Evolutionary conservation across 1,284 basidiomycete genomes (phyloP), one percentile per base, ranked within the genome.

Genomic region (Veloboletus limbatus): DNA sequence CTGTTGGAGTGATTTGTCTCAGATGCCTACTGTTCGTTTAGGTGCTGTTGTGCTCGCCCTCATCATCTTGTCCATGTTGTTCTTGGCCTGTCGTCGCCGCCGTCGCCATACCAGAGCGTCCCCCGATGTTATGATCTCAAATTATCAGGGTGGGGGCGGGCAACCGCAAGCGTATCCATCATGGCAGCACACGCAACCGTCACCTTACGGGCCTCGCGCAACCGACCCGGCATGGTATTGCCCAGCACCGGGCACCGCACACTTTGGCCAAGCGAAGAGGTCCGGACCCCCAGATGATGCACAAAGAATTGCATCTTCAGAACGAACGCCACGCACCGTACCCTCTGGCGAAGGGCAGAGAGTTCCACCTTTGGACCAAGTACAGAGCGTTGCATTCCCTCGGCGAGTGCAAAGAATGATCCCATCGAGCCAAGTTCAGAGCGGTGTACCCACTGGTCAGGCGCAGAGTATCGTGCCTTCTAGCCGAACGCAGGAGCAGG

Each of bases 51-150:
- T 10, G 14, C 3, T 60, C 8, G 4, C 53, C 17, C 5, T 59
- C 13, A 1, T 60, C 17, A 0, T 64, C 22, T 2, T 58, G 13
- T 24, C 36, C 28, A 8, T 55, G 41, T 4, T 56, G 26, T 17
- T 38, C 18, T 16, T 38, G n/a, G 31, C 16, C 11, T 56, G 55
- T 21, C 55, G 61, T 9, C 50, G 40, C 4, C 47, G 45, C 2
- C 48, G 33, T 18, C 35, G 16, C 5, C 9, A n/a, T n/a, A n/a
- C 40, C 30, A 56, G 22, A 32, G 20, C 30, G 6, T 14, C 25
- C n/a, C 14, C 53, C 30, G 33, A 27, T 6, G 24, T 32, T 10
- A 9, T 8, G 3, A 18, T 28, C 10, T 25, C 58, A 8, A 18
- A 35, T 25, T 34, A 13, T 11, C 4, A 41, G 0, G 38, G 17